These are phyloP conservation scores for Erysimum pusillum DNA, from an alignment of 441 rosid species.

Conservation along the genomic window DNA sequence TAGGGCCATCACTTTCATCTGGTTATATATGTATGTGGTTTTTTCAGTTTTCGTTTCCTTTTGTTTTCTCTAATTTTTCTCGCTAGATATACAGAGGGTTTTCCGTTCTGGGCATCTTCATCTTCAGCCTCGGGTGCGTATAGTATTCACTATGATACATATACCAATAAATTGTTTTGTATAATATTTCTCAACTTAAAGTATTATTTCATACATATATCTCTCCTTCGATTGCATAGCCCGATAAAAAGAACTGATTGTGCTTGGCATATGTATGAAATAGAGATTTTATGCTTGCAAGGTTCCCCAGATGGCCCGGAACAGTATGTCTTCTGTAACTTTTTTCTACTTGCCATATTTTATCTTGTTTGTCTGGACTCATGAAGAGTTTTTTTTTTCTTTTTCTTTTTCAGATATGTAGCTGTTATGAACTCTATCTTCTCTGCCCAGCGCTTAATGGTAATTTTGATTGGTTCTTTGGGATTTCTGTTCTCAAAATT, in stretches of 20 bases:
- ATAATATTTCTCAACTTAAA: neutral
- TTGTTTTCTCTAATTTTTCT: too few relatives aligned
- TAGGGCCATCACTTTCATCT: too few relatives aligned
- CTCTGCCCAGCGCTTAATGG: conserved; percentile 86
- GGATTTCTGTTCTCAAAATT: neutral
- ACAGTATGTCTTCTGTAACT: conserved; percentile 68
- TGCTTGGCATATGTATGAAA: conserved; percentile 41
- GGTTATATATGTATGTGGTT: too few relatives aligned
- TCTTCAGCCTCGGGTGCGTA: conserved; percentile 97
- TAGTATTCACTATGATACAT: conserved; percentile 46
- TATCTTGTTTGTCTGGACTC: conserved; percentile 39
- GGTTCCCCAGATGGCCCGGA: conserved; percentile 98
- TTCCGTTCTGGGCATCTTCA: conserved; percentile 83
- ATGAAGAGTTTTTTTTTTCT: conserved; percentile 19
- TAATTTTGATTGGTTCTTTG: conserved; percentile 43
- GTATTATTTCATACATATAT: neutral
- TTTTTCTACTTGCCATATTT: conserved; percentile 29
- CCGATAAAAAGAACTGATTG: conserved; percentile 15
- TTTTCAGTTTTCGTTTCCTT: too few relatives aligned
- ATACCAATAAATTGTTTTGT: conserved; percentile 9
- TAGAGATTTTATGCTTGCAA: conserved; percentile 96
- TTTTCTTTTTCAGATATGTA: conserved; percentile 77
- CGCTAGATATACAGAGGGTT: conserved; percentile 86
- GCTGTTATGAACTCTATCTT: conserved; percentile 97
- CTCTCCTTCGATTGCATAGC: neutral